Base-by-base conservation (phyloP, 1,284 basidiomycete species). In the Moesziomyces parantarcticus region DNA sequence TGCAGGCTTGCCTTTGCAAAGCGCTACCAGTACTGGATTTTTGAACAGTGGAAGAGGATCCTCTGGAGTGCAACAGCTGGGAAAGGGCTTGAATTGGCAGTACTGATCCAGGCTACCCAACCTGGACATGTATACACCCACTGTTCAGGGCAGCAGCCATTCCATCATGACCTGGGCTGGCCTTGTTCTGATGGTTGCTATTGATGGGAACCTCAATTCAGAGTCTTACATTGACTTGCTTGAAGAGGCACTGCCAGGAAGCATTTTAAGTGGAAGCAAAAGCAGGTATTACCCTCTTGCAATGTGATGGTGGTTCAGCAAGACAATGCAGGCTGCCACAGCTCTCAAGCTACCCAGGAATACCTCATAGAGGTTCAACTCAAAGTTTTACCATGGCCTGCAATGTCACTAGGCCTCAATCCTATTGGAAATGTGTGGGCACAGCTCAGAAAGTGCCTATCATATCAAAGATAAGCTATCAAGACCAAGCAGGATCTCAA, bases 371-470 rank as follows among this genome's bases (percentile, higher is more conserved):
- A 53, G 51, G 42, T 46, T n/a, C 20, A 43, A 21, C 39, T 29
- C 21, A 53, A 36, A 23, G 43, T 46, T 22, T 43, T 53, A 21
- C 42, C 42, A 25, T 53, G 51, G 51, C 51, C 51, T 45, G 43
- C 51, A 20, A 45, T 53, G 43, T 53, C 51, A 39, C 51, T 29
- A 25, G 51, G 46, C 51, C 51, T 53, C 4, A 53, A 45, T 29
- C 51, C 51, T 45, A 53, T 53, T n/a, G 51, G 46, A 39, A 29
- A 53, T 53, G 51, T 53, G 21, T 53, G 51, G 51, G 13, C 16
- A 53, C 43, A 39, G 42, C 51, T 53, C 21, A 45, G 46, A 43
- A 22, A 45, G 32, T 10, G 32, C 5, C 32, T 34, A 34, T 34
- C 32, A 34, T 34, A 34, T 34, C 32, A 34, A 34, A 34, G 32